Evolutionary conservation across 768 basidiomycete genomes (phyloP), one percentile per base, ranked within the genome.

Genomic region (Chalciporus chontae): DNA sequence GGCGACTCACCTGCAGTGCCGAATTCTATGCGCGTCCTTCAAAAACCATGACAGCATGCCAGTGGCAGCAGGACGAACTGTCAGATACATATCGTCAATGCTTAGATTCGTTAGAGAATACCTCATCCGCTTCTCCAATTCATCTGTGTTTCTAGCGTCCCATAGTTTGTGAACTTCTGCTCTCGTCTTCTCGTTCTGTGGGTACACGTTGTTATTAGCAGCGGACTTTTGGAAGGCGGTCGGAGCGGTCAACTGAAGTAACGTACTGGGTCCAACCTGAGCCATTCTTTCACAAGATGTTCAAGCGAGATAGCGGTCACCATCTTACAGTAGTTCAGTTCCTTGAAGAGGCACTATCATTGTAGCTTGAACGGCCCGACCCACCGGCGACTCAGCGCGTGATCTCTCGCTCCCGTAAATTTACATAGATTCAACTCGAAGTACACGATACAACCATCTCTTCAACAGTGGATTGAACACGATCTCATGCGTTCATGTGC

Each of bases 11-110:
- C 90, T 48, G 91, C 90, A 19, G 91, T 94, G 5, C 91, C 91
- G 65, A 94, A 94, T 51, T 85, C 79, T 56, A 94, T 93, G 31
- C 91, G 79, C 4, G 70, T 69, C 56, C 87, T 88, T 58, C 11
- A 27, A 27, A 24, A 15, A 36, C 31, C 32, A 31, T 41, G 32
- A 29, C 23, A 15, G 11, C 27, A 29, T 17, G 23, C 10, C 46
- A 32, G 39, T 17, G 23, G 13, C 46, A 32, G 39, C 26, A 19
- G 8, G 31, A 23, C 18, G 3, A 47, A 23, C 14, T 17, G 18
- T 56, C 40, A 34, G 42, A 31, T 21, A 15, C 4, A 4, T 6
- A 26, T 34, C n/a, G 5, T 31, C 15, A 14, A 18, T 40, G 23
- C 29, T 17, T 36, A 17, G 18, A 19, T 37, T 29, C 40, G 24